phyloP scores from a whole-genome alignment of 1,284 basidiomycete species.

The Trichosporon inkin region DNA sequence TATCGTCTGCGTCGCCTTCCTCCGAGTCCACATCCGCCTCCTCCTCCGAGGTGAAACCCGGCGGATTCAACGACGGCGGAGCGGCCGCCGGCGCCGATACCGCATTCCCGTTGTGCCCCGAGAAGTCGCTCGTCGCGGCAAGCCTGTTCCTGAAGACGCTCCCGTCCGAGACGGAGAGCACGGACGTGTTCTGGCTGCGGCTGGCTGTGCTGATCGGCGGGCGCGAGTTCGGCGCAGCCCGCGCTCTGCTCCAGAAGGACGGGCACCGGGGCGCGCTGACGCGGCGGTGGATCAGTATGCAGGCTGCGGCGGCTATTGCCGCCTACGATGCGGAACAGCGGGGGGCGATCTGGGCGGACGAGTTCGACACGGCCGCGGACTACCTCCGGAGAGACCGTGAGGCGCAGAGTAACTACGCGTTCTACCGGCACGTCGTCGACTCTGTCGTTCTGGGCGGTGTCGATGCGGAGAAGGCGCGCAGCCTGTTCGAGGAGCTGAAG shows the following conservation, averaged over 20 bases:
- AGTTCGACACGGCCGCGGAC: conserved; percentile 26
- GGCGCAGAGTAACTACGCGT: conserved; percentile 42
- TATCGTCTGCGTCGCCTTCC: not conserved
- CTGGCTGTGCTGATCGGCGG: conserved; percentile 35
- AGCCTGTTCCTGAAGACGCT: conserved; percentile 28
- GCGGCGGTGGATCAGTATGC: conserved; percentile 34
- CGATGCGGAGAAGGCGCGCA: conserved; percentile 13
- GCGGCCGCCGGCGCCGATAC: not conserved
- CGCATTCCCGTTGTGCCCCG: conserved; percentile 23
- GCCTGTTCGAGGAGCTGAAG: not conserved
- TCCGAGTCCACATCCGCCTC: conserved; percentile 9
- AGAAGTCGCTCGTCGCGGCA: conserved; percentile 28
- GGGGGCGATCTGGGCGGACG: conserved; percentile 25
- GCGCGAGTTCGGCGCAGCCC: conserved; percentile 25
- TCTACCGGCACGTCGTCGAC: conserved; percentile 31
- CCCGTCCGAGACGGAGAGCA: conserved; percentile 18
- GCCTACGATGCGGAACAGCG: conserved; percentile 11
- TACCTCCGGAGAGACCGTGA: conserved; percentile 25
- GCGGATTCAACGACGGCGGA: not conserved
- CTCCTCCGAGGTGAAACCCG: conserved; percentile 6
- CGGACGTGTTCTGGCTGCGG: conserved; percentile 42
- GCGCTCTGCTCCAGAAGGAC: conserved; percentile 23
- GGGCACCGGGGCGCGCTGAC: conserved; percentile 29
- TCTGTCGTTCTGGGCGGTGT: conserved; percentile 9
- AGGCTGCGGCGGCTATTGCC: conserved; percentile 25